These are phyloP conservation scores for Sphaerobolus stellatus DNA, from an alignment of 1,284 basidiomycete genomes.

Conservation along the genomic window DNA sequence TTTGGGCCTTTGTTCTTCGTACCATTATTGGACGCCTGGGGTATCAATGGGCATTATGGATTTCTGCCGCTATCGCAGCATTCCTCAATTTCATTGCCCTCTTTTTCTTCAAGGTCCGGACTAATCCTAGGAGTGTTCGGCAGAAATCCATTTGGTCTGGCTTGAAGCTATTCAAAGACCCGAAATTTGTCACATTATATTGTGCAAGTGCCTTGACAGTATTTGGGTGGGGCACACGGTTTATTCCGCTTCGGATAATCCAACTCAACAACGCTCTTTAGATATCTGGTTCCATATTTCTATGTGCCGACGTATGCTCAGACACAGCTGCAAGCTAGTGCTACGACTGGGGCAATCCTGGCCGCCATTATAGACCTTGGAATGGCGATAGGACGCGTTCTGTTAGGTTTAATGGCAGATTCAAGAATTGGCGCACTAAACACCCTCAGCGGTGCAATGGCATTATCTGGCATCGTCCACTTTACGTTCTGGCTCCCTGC, in stretches of 20 bases:
- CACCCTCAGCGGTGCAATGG: conserved; percentile 5
- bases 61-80: background rate
- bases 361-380: conserved; percentile 6
- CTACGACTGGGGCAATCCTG: conserved; percentile 4
- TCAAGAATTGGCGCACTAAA: conserved; percentile 9
- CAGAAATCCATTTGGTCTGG: conserved; percentile 2
- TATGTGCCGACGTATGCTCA: conserved; percentile 11
- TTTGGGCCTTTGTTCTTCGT: conserved; percentile 12
- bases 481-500: conserved; percentile 10
- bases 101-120: conserved; percentile 1
- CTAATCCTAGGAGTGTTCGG: background rate
- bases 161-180: conserved; percentile 8
- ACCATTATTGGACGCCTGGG: conserved; percentile 3
- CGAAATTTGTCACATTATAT: conserved; percentile 10
- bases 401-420: conserved; percentile 6
- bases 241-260: background rate
- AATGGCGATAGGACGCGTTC: conserved; percentile 4
- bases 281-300: conserved; percentile 9
- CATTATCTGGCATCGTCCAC: conserved; percentile 5
- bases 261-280: background rate
- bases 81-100: conserved; percentile 2
- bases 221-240: conserved; percentile 4
- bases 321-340: conserved; percentile 1
- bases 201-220: conserved; percentile 10
- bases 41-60: conserved; percentile 14